Evolutionary conservation across 31 red algal species (phyloP).

Genomic region (Endocladia muricata): DNA sequence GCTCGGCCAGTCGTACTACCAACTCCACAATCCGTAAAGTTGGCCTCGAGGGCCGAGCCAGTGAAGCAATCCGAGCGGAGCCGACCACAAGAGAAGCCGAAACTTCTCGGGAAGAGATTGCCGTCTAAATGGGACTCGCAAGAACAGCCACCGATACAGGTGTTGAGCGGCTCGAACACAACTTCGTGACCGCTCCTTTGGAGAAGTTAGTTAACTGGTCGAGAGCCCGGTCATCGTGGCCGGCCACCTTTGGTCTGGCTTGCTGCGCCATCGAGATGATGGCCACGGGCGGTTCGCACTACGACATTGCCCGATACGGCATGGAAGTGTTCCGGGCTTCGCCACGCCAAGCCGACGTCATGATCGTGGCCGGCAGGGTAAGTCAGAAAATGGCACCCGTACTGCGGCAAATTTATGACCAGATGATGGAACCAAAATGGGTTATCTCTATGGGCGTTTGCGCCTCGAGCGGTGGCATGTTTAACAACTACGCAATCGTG

Average conservation of each 20-base stretch:
- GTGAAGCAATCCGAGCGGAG: too few species aligned
- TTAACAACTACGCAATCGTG: neutral
- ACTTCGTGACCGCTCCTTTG: neutral
- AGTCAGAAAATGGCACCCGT: neutral
- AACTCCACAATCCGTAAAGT: too few species aligned
- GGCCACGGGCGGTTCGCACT: neutral
- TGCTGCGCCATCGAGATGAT: conserved; percentile 5
- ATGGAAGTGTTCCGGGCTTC: neutral
- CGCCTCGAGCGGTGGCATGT: neutral
- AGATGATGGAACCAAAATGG: neutral
- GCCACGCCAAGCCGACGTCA: neutral
- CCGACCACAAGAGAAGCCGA: too few species aligned
- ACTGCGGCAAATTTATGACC: neutral
- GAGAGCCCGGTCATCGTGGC: neutral
- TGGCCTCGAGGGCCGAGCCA: too few species aligned
- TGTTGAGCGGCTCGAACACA: too few species aligned
- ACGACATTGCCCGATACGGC: neutral
- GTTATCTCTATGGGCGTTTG: neutral
- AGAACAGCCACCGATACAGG: too few species aligned
- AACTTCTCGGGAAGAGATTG: too few species aligned
- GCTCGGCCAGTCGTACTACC: too few species aligned
- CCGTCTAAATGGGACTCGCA: too few species aligned
- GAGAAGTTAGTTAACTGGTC: neutral
- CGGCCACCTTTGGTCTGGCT: neutral
- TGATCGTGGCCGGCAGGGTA: neutral